Base-by-base conservation (phyloP, 352 stramenopile species). In the Globisporangium acanthophoron region DNA sequence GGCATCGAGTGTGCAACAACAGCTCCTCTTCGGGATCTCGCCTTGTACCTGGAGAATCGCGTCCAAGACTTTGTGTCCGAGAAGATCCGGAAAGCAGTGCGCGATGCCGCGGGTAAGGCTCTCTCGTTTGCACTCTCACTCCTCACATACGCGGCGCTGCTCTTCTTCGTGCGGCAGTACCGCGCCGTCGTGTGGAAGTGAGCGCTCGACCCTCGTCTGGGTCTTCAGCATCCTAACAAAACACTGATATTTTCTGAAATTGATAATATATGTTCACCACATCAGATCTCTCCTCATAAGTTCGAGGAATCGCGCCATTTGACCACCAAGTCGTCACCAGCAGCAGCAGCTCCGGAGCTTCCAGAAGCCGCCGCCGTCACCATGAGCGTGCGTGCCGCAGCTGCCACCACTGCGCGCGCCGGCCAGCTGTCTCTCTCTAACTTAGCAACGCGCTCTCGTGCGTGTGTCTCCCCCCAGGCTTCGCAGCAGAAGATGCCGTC, bases 401-500 rank as follows among this genome's bases (percentile, higher is more conserved):
- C 5, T 9, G 31, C 31, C 31, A 9, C 8, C 31, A 11, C 31
- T 9, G 35, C 0, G 35, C 11, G 8, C 11, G 35, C 35, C 11
- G 35, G 7, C 0, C 35, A 15, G 35, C 35, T 40, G 1, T 40
- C 35, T 13, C 11, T 40, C 9, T 3, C 35, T 27, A 27, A 27
- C 24, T 27, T 27, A 27, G 24, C 24, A 27, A 27, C 24, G 24
- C 24, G 24, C 24, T 27, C 24, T 27, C 24, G 24, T 27, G 24
- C 3, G 24, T 27, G 24, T 2, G 24, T 27, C 24, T 27, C 35
- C 35, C 35, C 20, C 6, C 43, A 48, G 16, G 43, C 43, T 15
- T 40, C 43, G 40, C 61, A 71, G 62, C 74, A 77, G 44, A 89
- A 87, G 69, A 85, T 60, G 54, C 44, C 54, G 33, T 60, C 76